A percentile compares a stretch with the other conserved stretches of the same genome.
phyloP scores from a whole-genome alignment of 140 eudicot genomes.

The Senecio squalidus region DNA sequence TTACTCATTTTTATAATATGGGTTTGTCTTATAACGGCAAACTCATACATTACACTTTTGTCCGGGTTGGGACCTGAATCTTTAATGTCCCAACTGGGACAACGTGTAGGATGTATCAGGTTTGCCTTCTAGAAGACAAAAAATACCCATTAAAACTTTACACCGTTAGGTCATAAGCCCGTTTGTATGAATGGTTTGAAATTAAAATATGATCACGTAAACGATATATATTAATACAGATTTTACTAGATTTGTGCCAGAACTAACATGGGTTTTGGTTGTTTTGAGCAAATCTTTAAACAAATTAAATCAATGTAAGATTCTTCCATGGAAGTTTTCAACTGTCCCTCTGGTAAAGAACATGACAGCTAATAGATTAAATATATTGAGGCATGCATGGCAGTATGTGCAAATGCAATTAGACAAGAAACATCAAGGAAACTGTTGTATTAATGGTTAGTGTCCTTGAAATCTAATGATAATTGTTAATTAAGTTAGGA shows the following conservation, averaged over 20 bases:
- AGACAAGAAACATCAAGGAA: slow-evolving; percentile 35
- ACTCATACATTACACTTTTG: too few species aligned
- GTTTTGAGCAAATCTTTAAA: slow-evolving; percentile 9
- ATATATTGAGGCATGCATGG: slow-evolving; percentile 19
- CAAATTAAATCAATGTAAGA: slow-evolving; percentile 14
- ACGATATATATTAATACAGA: slow-evolving; percentile 9
- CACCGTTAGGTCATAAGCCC: too few species aligned
- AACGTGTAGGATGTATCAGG: too few species aligned
- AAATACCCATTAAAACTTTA: too few species aligned
- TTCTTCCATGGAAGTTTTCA: slow-evolving; percentile 27
- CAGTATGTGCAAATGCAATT: slow-evolving; percentile 26
- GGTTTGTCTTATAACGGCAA: too few species aligned
- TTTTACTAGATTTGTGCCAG: slow-evolving; percentile 34
- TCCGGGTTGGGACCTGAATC: too few species aligned
- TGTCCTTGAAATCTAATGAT: slow-evolving; percentile 21
- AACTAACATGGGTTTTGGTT: slow-evolving; percentile 29
- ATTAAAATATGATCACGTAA: slow-evolving; percentile 1
- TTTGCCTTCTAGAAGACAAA: too few species aligned
- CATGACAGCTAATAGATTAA: slow-evolving; percentile 37
- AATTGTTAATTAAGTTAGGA: slow-evolving; percentile 17
- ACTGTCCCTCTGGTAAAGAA: slow-evolving; percentile 15
- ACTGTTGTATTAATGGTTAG: slow-evolving; percentile 23
- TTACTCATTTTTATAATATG: too few species aligned
- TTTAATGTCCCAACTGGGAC: too few species aligned
- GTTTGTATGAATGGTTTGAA: slow-evolving; percentile 7